phyloP scores from a whole-genome alignment of 148 eudicot species.

The Vaccinium vitisidaea region DNA sequence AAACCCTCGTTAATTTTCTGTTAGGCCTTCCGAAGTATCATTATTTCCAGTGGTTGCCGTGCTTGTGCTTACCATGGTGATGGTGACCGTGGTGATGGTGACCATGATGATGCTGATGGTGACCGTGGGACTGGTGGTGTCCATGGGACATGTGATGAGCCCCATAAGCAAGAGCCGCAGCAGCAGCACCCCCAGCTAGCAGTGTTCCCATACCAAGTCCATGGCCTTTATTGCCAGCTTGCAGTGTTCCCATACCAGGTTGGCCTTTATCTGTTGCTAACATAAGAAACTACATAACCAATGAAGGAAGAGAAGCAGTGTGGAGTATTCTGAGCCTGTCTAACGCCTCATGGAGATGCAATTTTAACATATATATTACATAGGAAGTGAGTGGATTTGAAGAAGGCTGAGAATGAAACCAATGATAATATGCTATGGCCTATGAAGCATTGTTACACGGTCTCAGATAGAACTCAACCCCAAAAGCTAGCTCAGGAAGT shows the following conservation, averaged over 20 bases:
- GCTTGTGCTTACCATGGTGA: conserved; percentile 5
- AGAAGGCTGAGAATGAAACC: not conserved
- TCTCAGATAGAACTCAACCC: too few relatives aligned
- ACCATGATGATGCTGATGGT: conserved; percentile 17
- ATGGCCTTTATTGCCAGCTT: conserved; percentile 17
- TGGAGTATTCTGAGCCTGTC: not conserved
- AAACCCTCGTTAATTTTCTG: conserved; percentile 20
- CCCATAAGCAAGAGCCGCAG: conserved; percentile 55
- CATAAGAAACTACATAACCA: too few relatives aligned
- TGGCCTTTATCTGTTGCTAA: conserved; percentile 17
- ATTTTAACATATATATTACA: not conserved
- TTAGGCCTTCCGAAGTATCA: not conserved
- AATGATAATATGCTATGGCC: not conserved
- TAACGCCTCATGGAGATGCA: not conserved
- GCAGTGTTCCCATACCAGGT: not conserved
- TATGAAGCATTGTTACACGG: not conserved
- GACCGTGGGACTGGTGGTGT: conserved; percentile 6
- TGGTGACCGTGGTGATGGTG: conserved; percentile 17
- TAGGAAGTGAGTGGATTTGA: not conserved
- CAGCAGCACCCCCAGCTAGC: conserved; percentile 66
- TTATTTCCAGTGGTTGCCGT: not conserved
- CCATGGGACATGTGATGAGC: conserved; percentile 47
- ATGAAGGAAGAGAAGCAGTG: not conserved
- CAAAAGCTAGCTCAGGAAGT: too few relatives aligned
- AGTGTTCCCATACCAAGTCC: conserved; percentile 16